phyloP scores from a whole-genome alignment of 768 basidiomycete genomes.

The Amanita jacksonii region DNA sequence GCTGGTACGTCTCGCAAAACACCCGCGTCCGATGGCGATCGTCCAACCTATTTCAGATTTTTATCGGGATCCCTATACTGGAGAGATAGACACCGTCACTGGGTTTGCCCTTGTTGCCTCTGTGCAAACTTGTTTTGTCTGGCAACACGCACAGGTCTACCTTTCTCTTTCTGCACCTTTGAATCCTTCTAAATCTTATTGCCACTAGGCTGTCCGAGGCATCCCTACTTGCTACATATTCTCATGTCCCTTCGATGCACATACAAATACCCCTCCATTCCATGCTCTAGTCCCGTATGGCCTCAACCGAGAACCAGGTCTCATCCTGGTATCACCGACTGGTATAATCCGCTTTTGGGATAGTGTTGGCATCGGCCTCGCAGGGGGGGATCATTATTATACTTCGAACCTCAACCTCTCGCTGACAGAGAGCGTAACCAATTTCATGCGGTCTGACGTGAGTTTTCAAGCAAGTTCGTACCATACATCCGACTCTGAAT shows the following conservation, averaged over 20 bases:
- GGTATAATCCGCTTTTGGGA: slow-evolving; percentile 86
- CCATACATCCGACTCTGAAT: slow-evolving; percentile 3
- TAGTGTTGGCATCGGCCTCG: slow-evolving; percentile 73
- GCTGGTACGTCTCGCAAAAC: slow-evolving; percentile 38
- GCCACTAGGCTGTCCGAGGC: slow-evolving; percentile 48
- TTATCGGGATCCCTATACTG: slow-evolving; percentile 54
- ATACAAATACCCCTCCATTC: slow-evolving; percentile 32
- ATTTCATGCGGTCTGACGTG: slow-evolving; percentile 57
- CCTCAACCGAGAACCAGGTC: slow-evolving; percentile 71
- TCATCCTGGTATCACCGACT: slow-evolving; percentile 62
- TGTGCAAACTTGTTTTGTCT: slow-evolving; percentile 68
- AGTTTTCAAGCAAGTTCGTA: slow-evolving; percentile 18
- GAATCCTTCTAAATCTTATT: slow-evolving; percentile 1
- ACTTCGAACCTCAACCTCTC: slow-evolving; percentile 39
- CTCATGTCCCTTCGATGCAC: slow-evolving; percentile 46
- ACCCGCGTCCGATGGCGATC: background rate
- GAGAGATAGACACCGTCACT: slow-evolving; percentile 60
- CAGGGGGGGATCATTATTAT: slow-evolving; percentile 63
- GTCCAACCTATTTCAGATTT: slow-evolving; percentile 41
- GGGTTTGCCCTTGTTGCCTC: slow-evolving; percentile 71
- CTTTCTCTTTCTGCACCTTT: too few relatives aligned
- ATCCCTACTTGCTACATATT: slow-evolving; percentile 81
- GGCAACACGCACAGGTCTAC: slow-evolving; percentile 67
- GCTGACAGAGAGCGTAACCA: slow-evolving; percentile 52
- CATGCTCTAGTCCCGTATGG: slow-evolving; percentile 64